A percentile compares a stretch with the other conserved stretches of the same genome.
phyloP scores from a whole-genome alignment of 257 asterid species.

The Nicotiana sylvestris region DNA sequence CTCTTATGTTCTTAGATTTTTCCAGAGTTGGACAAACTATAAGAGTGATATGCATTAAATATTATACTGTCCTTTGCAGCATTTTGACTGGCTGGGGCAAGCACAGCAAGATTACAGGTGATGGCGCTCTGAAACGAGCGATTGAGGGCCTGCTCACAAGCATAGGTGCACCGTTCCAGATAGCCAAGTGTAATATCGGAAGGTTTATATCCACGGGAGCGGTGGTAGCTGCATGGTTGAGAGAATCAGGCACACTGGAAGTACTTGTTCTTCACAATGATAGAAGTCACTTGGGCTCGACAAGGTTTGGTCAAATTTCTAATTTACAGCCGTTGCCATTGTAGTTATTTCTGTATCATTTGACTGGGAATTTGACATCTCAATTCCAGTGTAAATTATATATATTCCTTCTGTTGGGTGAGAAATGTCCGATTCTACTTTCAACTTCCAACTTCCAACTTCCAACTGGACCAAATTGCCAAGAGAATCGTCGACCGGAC shows the following conservation, averaged over 20 bases:
- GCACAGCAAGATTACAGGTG: slow-evolving; percentile 94
- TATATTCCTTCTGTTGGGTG: background rate
- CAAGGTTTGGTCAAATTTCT: slow-evolving; percentile 30
- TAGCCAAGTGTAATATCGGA: slow-evolving; percentile 83
- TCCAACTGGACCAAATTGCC: background rate
- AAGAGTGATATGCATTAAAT: background rate
- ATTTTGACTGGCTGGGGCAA: slow-evolving; percentile 98
- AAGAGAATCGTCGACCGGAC: too few species aligned
- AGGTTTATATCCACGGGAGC: slow-evolving; percentile 75
- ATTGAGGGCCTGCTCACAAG: slow-evolving; percentile 66
- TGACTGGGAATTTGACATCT: slow-evolving; percentile 1
- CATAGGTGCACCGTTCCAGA: slow-evolving; percentile 81
- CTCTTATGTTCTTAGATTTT: background rate
- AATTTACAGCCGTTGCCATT: slow-evolving; percentile 40
- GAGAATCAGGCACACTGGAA: slow-evolving; percentile 70
- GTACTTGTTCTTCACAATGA: slow-evolving; percentile 77
- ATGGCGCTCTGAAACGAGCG: slow-evolving; percentile 68
- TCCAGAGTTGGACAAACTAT: background rate
- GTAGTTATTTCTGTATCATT: slow-evolving; percentile 30
- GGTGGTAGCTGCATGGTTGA: slow-evolving; percentile 78
- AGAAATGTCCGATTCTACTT: background rate
- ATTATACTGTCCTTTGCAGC: slow-evolving; percentile 31
- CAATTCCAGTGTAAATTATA: slow-evolving; percentile 7
- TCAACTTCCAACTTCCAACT: too few species aligned
- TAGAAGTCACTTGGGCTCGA: slow-evolving; percentile 30